Conservation (phyloP, 176 grass and related monocot genomes). For the Luzula sylvatica region DNA sequence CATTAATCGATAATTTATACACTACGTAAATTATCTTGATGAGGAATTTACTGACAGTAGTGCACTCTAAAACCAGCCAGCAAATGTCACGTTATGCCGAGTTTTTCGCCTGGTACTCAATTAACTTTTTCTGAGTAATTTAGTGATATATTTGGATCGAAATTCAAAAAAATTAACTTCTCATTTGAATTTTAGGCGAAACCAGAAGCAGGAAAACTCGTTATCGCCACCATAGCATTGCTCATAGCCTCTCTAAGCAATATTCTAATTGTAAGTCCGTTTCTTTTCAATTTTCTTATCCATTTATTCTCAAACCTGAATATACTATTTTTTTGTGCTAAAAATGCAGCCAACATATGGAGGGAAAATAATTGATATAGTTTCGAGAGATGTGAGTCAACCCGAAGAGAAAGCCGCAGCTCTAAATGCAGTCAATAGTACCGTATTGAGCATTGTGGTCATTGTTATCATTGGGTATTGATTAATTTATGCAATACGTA, state of each 20-base stretch:
- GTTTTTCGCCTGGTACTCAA: conserved; percentile 56
- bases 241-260: conserved; percentile 72
- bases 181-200: conserved; percentile 47
- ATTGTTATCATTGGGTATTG: conserved; percentile 75
- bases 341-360: conserved; percentile 80
- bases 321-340: conserved; percentile 4
- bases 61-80: conserved; percentile 38
- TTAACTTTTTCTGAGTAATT: background rate
- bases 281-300: background rate
- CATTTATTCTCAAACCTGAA: conserved; percentile 10
- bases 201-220: conserved; percentile 56
- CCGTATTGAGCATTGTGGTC: conserved; percentile 67
- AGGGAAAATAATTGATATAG: conserved; percentile 89
- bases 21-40: conserved; percentile 21
- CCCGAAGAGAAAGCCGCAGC: conserved; percentile 79
- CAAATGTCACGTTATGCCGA: conserved; percentile 70
- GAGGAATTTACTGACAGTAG: conserved; percentile 22
- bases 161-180: conserved; percentile 8
- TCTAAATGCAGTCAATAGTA: conserved; percentile 52
- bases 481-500: too few relatives aligned
- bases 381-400: conserved; percentile 54
- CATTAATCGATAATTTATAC: background rate
- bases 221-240: conserved; percentile 63
- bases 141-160: background rate
- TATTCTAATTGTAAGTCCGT: conserved; percentile 79